Conservation (phyloP, 192 early-diverging fungal species). For the Pilobolus umbonatus region DNA sequence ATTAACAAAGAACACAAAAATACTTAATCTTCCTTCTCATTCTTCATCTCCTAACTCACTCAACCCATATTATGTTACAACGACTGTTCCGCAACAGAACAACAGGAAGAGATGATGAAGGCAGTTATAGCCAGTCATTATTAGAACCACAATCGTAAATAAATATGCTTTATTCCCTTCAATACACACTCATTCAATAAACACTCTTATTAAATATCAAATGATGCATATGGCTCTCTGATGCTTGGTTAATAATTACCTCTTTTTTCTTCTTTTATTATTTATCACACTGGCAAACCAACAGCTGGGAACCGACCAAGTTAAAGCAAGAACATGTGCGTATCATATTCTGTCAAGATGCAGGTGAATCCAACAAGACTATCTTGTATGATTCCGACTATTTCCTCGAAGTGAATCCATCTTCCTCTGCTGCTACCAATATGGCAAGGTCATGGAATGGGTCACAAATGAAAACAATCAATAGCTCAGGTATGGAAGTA, state of each 20-base stretch:
- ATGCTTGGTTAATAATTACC: not conserved
- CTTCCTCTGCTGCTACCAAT: conserved; percentile 19
- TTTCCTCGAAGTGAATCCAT: conserved; percentile 14
- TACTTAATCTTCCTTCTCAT: too few relatives aligned
- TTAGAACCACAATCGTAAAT: conserved; percentile 31
- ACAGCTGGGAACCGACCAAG: conserved; percentile 38
- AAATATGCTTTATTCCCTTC: not conserved
- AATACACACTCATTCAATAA: not conserved
- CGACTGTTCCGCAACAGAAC: conserved; percentile 30
- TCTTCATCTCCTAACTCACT: too few relatives aligned
- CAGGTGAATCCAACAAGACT: conserved; percentile 38
- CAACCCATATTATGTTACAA: conserved; percentile 30
- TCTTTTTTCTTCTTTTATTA: conserved; percentile 10
- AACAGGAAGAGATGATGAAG: conserved; percentile 21
- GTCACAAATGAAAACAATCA: conserved; percentile 25
- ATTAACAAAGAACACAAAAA: too few relatives aligned
- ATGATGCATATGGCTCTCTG: too few relatives aligned
- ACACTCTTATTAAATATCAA: too few relatives aligned
- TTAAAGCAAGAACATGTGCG: conserved; percentile 41
- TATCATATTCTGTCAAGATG: conserved; percentile 48
- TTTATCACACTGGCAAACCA: not conserved
- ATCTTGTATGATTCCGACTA: conserved; percentile 43
- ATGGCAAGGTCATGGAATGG: conserved; percentile 36
- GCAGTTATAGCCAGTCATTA: conserved; percentile 18
- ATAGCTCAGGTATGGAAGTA: conserved; percentile 15